Conservation (phyloP, 2,329 filamentous ascomycete genomes). For the Botryotinia globosa region DNA sequence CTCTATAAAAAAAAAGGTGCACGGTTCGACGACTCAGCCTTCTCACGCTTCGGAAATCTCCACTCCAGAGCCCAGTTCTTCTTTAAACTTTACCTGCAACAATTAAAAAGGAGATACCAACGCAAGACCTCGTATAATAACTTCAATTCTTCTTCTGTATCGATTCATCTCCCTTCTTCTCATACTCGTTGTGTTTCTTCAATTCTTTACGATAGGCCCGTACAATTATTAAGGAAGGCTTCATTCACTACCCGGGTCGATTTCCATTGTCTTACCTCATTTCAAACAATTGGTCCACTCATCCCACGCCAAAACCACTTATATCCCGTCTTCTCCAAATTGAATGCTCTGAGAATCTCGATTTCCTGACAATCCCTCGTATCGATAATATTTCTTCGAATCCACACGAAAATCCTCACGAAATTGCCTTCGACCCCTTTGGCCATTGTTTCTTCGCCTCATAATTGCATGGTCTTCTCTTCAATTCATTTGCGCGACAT, state of each 20-base stretch:
- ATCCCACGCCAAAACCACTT: conserved; percentile 4
- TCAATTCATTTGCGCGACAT: conserved; percentile 7
- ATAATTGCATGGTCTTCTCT: conserved; percentile 30
- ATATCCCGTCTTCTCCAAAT: background rate
- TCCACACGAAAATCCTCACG: conserved; percentile 13
- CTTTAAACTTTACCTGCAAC: conserved; percentile 21
- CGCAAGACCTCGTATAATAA: background rate
- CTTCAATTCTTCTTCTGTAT: background rate
- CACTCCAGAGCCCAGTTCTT: background rate
- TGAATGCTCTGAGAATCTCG: conserved; percentile 9
- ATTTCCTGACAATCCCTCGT: conserved; percentile 25
- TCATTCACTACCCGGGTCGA: background rate
- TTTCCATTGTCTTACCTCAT: conserved; percentile 5
- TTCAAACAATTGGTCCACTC: conserved; percentile 6
- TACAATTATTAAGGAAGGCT: background rate
- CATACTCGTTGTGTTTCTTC: background rate
- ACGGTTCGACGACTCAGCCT: conserved; percentile 30
- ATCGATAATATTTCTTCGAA: conserved; percentile 27
- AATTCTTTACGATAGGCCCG: background rate
- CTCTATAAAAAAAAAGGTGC: conserved; percentile 21
- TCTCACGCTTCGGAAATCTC: conserved; percentile 15
- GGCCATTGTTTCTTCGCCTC: conserved; percentile 22
- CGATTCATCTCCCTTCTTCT: background rate
- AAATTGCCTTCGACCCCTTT: conserved; percentile 6
- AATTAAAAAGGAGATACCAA: conserved; percentile 20